Conservation (phyloP, 2,329 filamentous ascomycete genomes). For the Diplodia corticola region DNA sequence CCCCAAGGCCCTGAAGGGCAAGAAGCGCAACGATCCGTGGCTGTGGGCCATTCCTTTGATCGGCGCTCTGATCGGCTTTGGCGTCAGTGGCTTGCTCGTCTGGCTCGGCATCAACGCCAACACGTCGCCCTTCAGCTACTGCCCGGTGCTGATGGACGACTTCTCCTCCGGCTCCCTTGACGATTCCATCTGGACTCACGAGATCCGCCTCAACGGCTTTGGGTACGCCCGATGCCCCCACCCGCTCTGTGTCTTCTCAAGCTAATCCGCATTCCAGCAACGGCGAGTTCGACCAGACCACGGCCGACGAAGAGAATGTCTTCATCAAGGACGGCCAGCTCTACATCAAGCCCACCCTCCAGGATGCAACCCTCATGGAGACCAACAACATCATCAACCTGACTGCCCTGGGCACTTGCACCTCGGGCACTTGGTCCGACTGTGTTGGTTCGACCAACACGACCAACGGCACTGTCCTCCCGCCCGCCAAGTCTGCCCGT, state of each 20-base stretch:
- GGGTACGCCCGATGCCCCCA: constrained; percentile 28
- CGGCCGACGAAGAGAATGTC: constrained; percentile 51
- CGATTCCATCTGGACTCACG: constrained; percentile 49
- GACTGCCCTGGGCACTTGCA: constrained; percentile 26
- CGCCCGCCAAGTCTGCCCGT: constrained; percentile 52
- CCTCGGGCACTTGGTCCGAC: constrained; percentile 12
- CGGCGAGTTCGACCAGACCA: constrained; percentile 58
- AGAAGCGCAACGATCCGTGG: constrained; percentile 11
- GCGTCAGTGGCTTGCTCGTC: not conserved
- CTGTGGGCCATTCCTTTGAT: constrained; percentile 18
- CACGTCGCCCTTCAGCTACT: constrained; percentile 7
- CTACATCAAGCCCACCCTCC: constrained; percentile 25
- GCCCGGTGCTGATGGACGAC: constrained; percentile 12
- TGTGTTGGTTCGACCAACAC: constrained; percentile 44
- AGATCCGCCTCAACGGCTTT: constrained; percentile 47
- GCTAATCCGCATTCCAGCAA: constrained; percentile 28
- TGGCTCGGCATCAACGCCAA: not conserved
- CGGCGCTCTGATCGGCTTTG: constrained; percentile 6
- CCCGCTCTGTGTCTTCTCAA: no score
- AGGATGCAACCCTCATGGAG: constrained; percentile 18
- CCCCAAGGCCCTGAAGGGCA: constrained; percentile 5
- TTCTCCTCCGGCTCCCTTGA: constrained; percentile 19
- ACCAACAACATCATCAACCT: constrained; percentile 46
- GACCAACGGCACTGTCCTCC: constrained; percentile 49
- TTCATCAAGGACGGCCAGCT: constrained; percentile 47